Base-by-base conservation (phyloP, 2,329 filamentous ascomycete species). In the Zymoseptoria ardabiliae region DNA sequence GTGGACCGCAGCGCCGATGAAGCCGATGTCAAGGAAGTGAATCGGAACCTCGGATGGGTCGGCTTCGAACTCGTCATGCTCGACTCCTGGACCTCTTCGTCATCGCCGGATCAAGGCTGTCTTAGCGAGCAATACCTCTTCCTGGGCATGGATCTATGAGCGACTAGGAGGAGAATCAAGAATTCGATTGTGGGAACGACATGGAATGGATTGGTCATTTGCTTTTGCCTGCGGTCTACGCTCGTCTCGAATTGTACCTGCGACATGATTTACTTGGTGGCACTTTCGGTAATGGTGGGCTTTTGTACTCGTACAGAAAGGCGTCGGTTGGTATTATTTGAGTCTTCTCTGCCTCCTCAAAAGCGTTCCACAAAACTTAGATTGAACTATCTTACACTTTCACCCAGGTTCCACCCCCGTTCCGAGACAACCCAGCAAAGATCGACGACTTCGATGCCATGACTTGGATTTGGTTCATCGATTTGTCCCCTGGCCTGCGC, bases 11-110 rank as follows among this genome's bases (percentile, higher is more conserved):
- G 79, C 52, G 84, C 88, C 63, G 84, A 87, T 63, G 81, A 84
- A 48, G 75, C 81, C 23, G 77, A 82, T 60, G 85, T 89, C 63
- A 84, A 87, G 66, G 80, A 85, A 60, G 79, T 93, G 66, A 85
- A 88, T 70, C 90, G 88, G 74, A 92, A 91, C 69, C 82, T 97
- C 55, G 89, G 91, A 73, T 97, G 92, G 92, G 92, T 95, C 65
- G 92, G 92, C 58, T 96, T 96, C 71, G 89, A 90, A 71, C 82
- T 93, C 66, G 86, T 85, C 54, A 93, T 89, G 22, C 80, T 97
- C 50, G 87, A 91, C 66, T 82, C 85, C 67, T 96, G 91, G 87
- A 52, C 64, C 11, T 45, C 35, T 45, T 45, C 35, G n/a, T 45
- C 35, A 2, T 79, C 80, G 48, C 72, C 73, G 53, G 76, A 76